Evolutionary conservation across 768 basidiomycete genomes (phyloP), one percentile per base, ranked within the genome.

Genomic region (Suillus brevipes): DNA sequence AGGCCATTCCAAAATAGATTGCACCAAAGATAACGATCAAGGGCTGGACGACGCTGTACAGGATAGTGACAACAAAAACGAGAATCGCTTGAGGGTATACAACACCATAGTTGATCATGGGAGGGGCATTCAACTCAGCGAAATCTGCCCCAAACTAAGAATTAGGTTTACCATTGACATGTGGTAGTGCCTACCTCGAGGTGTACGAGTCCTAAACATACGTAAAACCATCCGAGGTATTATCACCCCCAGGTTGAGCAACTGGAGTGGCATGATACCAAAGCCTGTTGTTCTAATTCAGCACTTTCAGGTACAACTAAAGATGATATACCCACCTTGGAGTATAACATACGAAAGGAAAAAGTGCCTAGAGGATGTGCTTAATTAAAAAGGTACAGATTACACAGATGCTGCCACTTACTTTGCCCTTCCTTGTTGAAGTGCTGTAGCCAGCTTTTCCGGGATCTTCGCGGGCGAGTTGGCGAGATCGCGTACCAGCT

Each of bases 11-110:
- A 70, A 99, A 99, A 78, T 99, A 99, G 60, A 97, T 80, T 1
- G 97, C 94, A 14, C 97, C 94, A 73, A 99, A 99, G 36, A 97
- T 85, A 63, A 99, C 84, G 74, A 99, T 97, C 68, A 97, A 83
- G 0, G 97, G 97, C 66, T 97, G 94, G 14, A 97, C 91, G 68
- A 99, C 91, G 75, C 95, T 96, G 81, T 99, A 99, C 42, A 96
- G 83, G 71, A 99, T 80, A 43, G 93, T 96, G 77, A 99, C 91
- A 67, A 95, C 92, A 77, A 98, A 99, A 75, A 99, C 90, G 52
- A 99, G 83, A 65, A 99, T 94, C 6, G 96, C 92, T 73, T 98
- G 97, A 0, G 97, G 97, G 75, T 98, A 99, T 13, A 99, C 95
- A 59, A 91, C 85, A 60, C 97, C 97, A 69, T 99, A 97, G 77